phyloP scores from a whole-genome alignment of 2,329 filamentous ascomycete genomes.

The Microascus cirrosus region DNA sequence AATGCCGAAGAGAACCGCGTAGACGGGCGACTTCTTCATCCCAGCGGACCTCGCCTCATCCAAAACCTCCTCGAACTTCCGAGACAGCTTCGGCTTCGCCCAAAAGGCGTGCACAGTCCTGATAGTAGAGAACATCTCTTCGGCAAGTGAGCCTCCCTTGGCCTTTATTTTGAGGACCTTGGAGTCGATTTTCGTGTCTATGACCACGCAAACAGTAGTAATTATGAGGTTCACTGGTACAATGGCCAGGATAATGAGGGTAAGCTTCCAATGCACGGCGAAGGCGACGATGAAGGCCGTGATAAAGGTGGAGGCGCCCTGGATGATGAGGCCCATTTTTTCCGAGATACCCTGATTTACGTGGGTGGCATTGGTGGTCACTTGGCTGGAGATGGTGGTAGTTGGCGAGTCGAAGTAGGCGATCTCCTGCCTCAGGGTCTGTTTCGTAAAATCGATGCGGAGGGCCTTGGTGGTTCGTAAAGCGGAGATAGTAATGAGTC shows the following conservation, averaged over 20 bases:
- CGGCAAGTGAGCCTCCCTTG: slow-evolving; percentile 29
- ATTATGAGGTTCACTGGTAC: slow-evolving; percentile 30
- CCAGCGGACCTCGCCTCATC: slow-evolving; percentile 25
- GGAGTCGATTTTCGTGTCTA: slow-evolving; percentile 29
- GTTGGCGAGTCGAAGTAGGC: slow-evolving; percentile 39
- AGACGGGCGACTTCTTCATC: slow-evolving; percentile 28
- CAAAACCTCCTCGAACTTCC: slow-evolving; percentile 28
- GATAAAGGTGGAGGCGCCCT: slow-evolving; percentile 25
- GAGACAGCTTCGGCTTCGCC: slow-evolving; percentile 28
- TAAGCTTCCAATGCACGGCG: slow-evolving; percentile 27
- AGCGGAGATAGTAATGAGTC: slow-evolving; percentile 22
- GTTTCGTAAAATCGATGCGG: slow-evolving; percentile 24
- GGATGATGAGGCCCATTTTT: slow-evolving; percentile 29
- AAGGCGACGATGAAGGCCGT: slow-evolving; percentile 28
- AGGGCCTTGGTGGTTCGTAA: slow-evolving; percentile 23
- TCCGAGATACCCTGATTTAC: slow-evolving; percentile 32
- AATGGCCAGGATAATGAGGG: slow-evolving; percentile 29
- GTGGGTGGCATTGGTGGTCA: slow-evolving; percentile 36
- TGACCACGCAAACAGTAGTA: slow-evolving; percentile 22
- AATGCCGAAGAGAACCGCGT: slow-evolving; percentile 28
- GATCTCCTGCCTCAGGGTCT: slow-evolving; percentile 37
- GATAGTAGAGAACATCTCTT: slow-evolving; percentile 36
- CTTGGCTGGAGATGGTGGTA: slow-evolving; percentile 28
- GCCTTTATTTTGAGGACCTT: slow-evolving; percentile 30
- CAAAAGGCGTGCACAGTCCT: slow-evolving; percentile 39